Evolutionary conservation across 2,329 filamentous ascomycete genomes (phyloP).

Genomic region (Cytospora piceae): DNA sequence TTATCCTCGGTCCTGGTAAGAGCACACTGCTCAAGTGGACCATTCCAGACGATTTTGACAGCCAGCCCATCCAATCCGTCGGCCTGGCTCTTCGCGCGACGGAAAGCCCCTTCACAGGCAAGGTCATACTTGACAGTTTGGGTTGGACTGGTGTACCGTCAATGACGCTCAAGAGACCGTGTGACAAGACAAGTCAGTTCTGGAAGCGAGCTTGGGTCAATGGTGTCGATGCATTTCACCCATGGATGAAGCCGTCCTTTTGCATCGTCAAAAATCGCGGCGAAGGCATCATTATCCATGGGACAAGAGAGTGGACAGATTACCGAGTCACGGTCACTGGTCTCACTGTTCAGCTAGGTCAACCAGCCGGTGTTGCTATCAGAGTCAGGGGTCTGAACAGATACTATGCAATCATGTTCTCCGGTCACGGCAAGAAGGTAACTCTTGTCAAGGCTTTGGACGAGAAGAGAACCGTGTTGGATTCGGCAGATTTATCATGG

Average conservation of each 20-base stretch:
- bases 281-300: slow-evolving; percentile 39
- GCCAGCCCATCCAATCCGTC: slow-evolving; percentile 36
- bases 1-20: slow-evolving; percentile 22
- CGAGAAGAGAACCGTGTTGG: slow-evolving; percentile 31
- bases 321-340: slow-evolving; percentile 34
- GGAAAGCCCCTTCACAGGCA: slow-evolving; percentile 21
- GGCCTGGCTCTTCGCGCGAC: slow-evolving; percentile 32
- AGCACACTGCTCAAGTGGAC: slow-evolving; percentile 31
- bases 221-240: slow-evolving; percentile 33
- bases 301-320: slow-evolving; percentile 40
- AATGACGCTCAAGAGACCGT: slow-evolving; percentile 20
- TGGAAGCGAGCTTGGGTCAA: slow-evolving; percentile 39
- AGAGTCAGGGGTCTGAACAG: slow-evolving; percentile 39
- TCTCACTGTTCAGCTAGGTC: slow-evolving; percentile 36
- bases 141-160: slow-evolving; percentile 33
- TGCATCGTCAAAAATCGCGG: slow-evolving; percentile 37
- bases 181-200: slow-evolving; percentile 28
- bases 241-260: slow-evolving; percentile 32
- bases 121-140: slow-evolving; percentile 33
- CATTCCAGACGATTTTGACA: slow-evolving; percentile 33
- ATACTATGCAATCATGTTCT: slow-evolving; percentile 38
- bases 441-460: slow-evolving; percentile 34
- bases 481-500: slow-evolving; percentile 32
- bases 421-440: slow-evolving; percentile 23
- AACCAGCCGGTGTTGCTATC: slow-evolving; percentile 35